Evolutionary conservation across 1,284 basidiomycete species (phyloP).

Genomic region (Heterobasidion irregulare): DNA sequence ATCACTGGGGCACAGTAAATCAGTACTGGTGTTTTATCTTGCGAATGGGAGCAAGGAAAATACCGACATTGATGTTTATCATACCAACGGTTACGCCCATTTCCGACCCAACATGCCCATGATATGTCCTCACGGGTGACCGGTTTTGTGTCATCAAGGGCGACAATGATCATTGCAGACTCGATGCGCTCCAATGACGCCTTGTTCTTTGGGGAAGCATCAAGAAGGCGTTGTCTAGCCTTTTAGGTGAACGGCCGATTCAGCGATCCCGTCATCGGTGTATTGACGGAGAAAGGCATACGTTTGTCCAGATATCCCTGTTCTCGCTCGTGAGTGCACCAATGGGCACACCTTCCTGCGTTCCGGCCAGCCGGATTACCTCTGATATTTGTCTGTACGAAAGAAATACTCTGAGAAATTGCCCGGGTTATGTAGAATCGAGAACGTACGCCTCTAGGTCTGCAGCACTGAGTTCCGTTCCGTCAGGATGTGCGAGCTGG

Average conservation of each 20-base stretch:
- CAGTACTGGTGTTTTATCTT: neutral
- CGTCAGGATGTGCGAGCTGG: constrained; percentile 53
- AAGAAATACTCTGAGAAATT: no score
- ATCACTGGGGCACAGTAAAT: constrained; percentile 47
- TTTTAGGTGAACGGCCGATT: constrained; percentile 13
- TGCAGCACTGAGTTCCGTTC: constrained; percentile 61
- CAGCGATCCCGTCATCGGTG: neutral
- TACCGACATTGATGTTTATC: constrained; percentile 91
- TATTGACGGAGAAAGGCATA: constrained; percentile 18
- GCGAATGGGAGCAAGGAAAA: neutral
- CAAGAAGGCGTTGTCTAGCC: constrained; percentile 62
- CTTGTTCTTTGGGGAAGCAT: constrained; percentile 61
- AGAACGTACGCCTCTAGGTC: constrained; percentile 63
- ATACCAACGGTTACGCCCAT: constrained; percentile 91
- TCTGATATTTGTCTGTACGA: constrained; percentile 63
- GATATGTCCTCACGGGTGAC: constrained; percentile 78
- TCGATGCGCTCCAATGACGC: constrained; percentile 75
- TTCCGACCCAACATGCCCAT: constrained; percentile 86
- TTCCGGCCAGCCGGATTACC: constrained; percentile 66
- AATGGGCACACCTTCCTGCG: constrained; percentile 50
- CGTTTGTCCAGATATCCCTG: constrained; percentile 87
- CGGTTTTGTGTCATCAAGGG: constrained; percentile 77
- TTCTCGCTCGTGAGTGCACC: constrained; percentile 87
- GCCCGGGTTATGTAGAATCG: neutral
- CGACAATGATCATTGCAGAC: constrained; percentile 83